Percentiles rank a stretch among this genome's conserved stretches.
Evolutionary conservation across 2,329 filamentous ascomycete genomes (phyloP).

Genomic region (Exophiala mesophila): DNA sequence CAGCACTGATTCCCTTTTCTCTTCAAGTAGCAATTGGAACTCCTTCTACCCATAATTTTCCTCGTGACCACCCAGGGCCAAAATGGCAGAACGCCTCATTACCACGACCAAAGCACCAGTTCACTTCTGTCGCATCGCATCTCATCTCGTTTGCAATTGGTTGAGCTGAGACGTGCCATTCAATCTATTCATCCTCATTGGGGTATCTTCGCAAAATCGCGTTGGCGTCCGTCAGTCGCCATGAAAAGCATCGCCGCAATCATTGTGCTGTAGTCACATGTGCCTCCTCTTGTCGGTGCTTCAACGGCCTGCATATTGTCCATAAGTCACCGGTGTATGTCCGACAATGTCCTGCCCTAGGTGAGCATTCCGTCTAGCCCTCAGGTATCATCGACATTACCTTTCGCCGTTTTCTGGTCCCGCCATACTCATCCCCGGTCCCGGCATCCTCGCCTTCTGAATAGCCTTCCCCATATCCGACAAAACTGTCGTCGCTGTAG

Average conservation of each 20-base stretch:
- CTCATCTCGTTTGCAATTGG: too few species aligned
- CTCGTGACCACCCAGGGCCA: too few species aligned
- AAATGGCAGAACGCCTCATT: too few species aligned
- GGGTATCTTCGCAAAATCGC: constrained; percentile 13
- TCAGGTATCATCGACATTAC: constrained; percentile 28
- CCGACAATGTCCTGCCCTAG: constrained; percentile 9
- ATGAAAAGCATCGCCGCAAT: not conserved
- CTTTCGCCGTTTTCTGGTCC: constrained; percentile 48
- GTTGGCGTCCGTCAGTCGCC: not conserved
- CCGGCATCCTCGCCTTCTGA: constrained; percentile 44
- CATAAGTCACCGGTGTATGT: constrained; percentile 10
- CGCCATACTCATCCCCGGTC: constrained; percentile 32
- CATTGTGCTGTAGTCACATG: not conserved
- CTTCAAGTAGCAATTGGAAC: too few species aligned
- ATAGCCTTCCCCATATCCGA: constrained; percentile 48
- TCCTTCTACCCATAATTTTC: too few species aligned
- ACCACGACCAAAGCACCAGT: too few species aligned
- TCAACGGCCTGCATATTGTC: constrained; percentile 13
- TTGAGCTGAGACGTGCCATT: not conserved
- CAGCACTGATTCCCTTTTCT: too few species aligned
- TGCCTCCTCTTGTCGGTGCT: constrained; percentile 2
- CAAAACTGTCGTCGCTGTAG: constrained; percentile 49
- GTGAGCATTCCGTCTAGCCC: constrained; percentile 7
- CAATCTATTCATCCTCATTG: constrained; percentile 15
- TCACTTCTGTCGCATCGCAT: too few species aligned